Percentiles rank a stretch among this genome's conserved stretches.
These are phyloP conservation scores for Pistacia integerrima DNA, from an alignment of 345 rosid species.

Conservation along the genomic window DNA sequence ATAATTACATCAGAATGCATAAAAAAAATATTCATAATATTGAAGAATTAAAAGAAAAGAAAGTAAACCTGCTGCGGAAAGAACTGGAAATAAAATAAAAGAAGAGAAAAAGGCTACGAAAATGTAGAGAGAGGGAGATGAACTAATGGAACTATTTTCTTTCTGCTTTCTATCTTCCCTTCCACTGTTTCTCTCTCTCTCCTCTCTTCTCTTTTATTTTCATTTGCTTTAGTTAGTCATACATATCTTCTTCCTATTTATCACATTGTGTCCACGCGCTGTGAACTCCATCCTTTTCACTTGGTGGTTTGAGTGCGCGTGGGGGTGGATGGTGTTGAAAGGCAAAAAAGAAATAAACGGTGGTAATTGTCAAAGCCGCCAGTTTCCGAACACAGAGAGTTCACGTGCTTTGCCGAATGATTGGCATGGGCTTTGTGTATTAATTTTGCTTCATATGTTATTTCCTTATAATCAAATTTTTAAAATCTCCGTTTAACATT, in stretches of 20 bases:
- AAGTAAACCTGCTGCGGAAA: background rate
- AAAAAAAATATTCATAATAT: background rate
- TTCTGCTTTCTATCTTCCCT: background rate
- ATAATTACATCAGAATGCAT: background rate
- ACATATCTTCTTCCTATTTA: background rate
- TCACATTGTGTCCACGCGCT: background rate
- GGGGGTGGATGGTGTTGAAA: background rate
- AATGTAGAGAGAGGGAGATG: background rate
- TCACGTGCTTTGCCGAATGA: conserved; percentile 18
- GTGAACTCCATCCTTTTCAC: background rate
- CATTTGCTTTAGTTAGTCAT: background rate
- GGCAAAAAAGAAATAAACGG: background rate
- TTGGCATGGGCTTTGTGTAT: background rate
- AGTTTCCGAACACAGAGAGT: background rate
- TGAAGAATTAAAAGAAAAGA: background rate
- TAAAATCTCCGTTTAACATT: too few relatives aligned
- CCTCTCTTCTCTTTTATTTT: background rate
- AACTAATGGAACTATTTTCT: background rate
- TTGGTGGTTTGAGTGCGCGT: background rate
- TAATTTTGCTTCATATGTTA: too few relatives aligned
- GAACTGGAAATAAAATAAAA: conserved; percentile 10
- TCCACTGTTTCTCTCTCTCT: background rate
- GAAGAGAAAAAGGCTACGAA: conserved; percentile 5
- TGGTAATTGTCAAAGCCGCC: conserved; percentile 2
- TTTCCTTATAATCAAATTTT: too few relatives aligned